Conservation (phyloP, 2,329 filamentous ascomycete genomes). For the Cladophialophora exuberans region DNA sequence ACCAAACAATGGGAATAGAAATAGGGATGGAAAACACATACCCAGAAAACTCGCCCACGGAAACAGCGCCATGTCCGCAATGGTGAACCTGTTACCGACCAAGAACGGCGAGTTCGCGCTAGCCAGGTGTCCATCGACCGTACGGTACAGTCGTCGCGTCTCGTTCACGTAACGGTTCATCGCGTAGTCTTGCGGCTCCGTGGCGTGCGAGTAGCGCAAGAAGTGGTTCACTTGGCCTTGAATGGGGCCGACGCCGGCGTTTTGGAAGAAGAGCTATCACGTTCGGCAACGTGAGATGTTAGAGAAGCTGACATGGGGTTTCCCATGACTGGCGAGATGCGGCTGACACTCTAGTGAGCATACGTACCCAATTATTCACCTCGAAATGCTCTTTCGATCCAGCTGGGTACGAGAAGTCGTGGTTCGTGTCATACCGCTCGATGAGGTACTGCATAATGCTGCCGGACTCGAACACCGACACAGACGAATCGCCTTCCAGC, state of each 20-base stretch:
- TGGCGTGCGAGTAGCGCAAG: constrained; percentile 64
- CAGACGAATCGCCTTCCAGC: constrained; percentile 64
- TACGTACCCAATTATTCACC: constrained; percentile 72
- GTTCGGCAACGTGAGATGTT: not conserved
- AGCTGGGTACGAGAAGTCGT: constrained; percentile 78
- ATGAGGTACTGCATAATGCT: constrained; percentile 82
- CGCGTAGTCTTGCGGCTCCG: constrained; percentile 71
- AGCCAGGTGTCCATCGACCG: constrained; percentile 73
- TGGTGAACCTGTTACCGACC: constrained; percentile 48
- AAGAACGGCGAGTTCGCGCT: constrained; percentile 54
- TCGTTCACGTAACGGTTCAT: constrained; percentile 81
- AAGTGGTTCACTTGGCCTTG: constrained; percentile 86
- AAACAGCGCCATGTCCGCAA: constrained; percentile 65
- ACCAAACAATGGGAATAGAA: no score
- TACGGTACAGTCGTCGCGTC: constrained; percentile 75
- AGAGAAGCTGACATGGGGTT: no score
- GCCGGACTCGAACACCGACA: constrained; percentile 79
- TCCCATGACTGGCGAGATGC: no score
- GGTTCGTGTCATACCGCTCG: constrained; percentile 77
- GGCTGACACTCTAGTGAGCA: no score
- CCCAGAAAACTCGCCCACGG: not conserved
- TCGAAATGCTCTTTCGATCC: constrained; percentile 76
- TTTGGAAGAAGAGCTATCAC: constrained; percentile 45
- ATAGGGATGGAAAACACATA: not conserved
- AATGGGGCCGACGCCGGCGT: constrained; percentile 79